Base-by-base conservation (phyloP, 495 filamentous ascomycete species). In the Pseudevernia furfuracea region DNA sequence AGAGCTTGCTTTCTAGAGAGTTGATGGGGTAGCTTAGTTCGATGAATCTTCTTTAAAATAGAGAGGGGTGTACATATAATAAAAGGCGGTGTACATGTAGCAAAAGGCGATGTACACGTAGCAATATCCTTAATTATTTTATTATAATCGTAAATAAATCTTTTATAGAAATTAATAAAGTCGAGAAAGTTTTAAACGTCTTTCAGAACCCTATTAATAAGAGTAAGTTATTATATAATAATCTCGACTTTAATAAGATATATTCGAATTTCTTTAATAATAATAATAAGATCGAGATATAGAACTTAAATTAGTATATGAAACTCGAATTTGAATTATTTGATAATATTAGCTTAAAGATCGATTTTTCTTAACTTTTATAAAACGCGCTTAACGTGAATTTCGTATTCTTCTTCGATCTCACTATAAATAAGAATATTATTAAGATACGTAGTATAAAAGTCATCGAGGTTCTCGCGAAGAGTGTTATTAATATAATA, bases 261-360 rank as follows among this genome's bases (percentile, higher is more conserved):
- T 0, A 71, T 55, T 9, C 60, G 15, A 11, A 75, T 66, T 0
- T 71, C 60, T 1, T 73, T 39, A 0, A 21, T 66, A 34, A 17
- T 46, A 15, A 75, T 39, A 21, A 72, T 63, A 41, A 71, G 63
- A 3, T 61, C 69, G 25, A 73, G 62, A 57, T 64, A 74, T 19
- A 71, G 63, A 2, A 62, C 68, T 21, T 53, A 12, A 0, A 2
- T 49, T 2, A n/a, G n/a, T n/a, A 67, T 36, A 46, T 66, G 15
- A 41, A 77, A 77, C 44, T 75, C 59, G n/a, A 43, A 74, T n/a
- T n/a, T n/a, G n/a, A n/a, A n/a, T n/a, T n/a, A n/a, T 52, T 77
- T 77, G 0, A 58, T 14, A 1, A 75, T 19, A 15, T 65, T 48
- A 1, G 53, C 55, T 30, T 69, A 43, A 3, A 74, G 49, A 8